Conservation (phyloP, 2,329 filamentous ascomycete genomes). For the Calonectria pseudoreteaudii region DNA sequence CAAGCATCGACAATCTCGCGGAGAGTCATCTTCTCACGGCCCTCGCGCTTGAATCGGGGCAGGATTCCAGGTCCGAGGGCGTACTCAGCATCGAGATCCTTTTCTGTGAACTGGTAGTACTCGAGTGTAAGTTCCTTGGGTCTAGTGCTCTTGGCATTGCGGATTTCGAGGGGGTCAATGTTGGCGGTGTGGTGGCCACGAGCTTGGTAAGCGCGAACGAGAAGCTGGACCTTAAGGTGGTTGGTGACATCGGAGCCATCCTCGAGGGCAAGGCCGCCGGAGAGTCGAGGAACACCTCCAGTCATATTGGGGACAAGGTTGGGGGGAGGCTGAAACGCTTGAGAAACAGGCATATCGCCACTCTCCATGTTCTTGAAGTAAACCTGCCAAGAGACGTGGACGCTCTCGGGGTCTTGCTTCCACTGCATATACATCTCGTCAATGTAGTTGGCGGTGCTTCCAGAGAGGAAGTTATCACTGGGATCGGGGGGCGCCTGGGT, state of each 20-base stretch:
- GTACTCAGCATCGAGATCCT: slow-evolving; percentile 93
- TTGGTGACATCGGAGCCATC: slow-evolving; percentile 88
- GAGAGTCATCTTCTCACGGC: slow-evolving; percentile 94
- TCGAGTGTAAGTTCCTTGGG: slow-evolving; percentile 94
- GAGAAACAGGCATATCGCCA: slow-evolving; percentile 96
- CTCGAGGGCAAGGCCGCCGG: slow-evolving; percentile 75
- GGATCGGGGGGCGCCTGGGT: slow-evolving; percentile 74
- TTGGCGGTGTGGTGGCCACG: slow-evolving; percentile 98
- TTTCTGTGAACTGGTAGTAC: slow-evolving; percentile 95
- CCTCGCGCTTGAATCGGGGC: slow-evolving; percentile 90
- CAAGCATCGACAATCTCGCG: slow-evolving; percentile 93
- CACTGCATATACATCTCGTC: slow-evolving; percentile 99
- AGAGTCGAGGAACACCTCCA: slow-evolving; percentile 79
- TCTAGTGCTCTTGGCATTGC: slow-evolving; percentile 82
- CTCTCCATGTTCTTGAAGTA: slow-evolving; percentile 99
- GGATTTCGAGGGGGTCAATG: slow-evolving; percentile 95
- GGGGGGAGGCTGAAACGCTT: slow-evolving; percentile 95
- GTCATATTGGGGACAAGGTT: slow-evolving; percentile 87
- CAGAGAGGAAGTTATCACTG: slow-evolving; percentile 95
- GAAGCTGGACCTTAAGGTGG: slow-evolving; percentile 96
- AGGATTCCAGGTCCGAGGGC: slow-evolving; percentile 93
- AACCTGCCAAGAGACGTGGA: slow-evolving; percentile 98
- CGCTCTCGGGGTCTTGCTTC: slow-evolving; percentile 92
- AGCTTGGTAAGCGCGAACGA: slow-evolving; percentile 97
- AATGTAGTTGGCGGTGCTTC: slow-evolving; percentile 98